phyloP scores from a whole-genome alignment of 352 stramenopile genomes.

The Phytophthora chlamydospora region DNA sequence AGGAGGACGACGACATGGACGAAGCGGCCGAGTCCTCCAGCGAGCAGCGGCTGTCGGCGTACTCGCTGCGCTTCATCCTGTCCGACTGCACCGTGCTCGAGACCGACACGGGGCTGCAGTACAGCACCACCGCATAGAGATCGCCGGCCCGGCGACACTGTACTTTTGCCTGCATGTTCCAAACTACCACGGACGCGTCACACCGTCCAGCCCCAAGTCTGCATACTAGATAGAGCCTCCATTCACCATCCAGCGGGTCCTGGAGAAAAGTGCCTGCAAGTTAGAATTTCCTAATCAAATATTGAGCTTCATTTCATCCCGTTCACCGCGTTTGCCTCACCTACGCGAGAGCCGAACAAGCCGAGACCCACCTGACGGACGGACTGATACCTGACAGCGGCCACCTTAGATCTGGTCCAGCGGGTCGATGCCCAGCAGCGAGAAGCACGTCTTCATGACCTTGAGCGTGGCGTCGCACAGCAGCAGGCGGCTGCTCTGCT shows the following conservation, averaged over 20 bases:
- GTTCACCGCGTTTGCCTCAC: slow-evolving; percentile 18
- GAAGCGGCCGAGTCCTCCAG: slow-evolving; percentile 29
- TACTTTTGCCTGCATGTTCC: slow-evolving; percentile 39
- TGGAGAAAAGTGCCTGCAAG: slow-evolving; percentile 30
- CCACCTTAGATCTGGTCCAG: slow-evolving; percentile 93
- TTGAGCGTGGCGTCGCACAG: slow-evolving; percentile 96
- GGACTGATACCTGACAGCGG: slow-evolving; percentile 1
- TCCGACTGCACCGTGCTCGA: slow-evolving; percentile 79
- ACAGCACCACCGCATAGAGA: slow-evolving; percentile 47
- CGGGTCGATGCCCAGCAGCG: slow-evolving; percentile 93
- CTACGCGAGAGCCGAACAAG: slow-evolving; percentile 21
- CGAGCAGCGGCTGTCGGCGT: slow-evolving; percentile 59
- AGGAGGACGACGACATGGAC: slow-evolving; percentile 55
- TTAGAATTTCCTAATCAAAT: slow-evolving; percentile 49
- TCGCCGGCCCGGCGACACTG: slow-evolving; percentile 13
- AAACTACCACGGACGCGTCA: slow-evolving; percentile 20
- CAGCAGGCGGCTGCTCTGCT: slow-evolving; percentile 96
- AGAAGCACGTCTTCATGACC: slow-evolving; percentile 95
- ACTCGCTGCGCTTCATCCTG: slow-evolving; percentile 85
- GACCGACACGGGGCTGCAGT: slow-evolving; percentile 60
- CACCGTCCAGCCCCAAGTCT: slow-evolving; percentile 10
- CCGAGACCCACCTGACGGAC: slow-evolving; percentile 12
- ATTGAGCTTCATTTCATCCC: slow-evolving; percentile 43
- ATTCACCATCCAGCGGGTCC: slow-evolving; percentile 23
- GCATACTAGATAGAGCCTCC: slow-evolving; percentile 35